These are phyloP conservation scores for Eucalyptus microcorys DNA, from an alignment of 345 rosid species.

Conservation along the genomic window DNA sequence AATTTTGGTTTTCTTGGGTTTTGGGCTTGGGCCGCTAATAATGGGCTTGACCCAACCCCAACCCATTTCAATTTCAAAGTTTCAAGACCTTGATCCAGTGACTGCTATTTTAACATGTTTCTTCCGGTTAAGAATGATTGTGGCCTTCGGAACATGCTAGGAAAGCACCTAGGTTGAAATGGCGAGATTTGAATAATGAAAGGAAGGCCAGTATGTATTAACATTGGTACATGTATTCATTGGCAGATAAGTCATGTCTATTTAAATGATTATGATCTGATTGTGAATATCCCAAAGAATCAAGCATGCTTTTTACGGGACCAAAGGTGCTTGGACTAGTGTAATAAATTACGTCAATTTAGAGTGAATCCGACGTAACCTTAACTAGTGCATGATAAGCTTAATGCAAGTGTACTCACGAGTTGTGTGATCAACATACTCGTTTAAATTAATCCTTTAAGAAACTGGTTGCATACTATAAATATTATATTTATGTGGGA, in stretches of 20 bases:
- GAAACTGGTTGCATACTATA: background rate
- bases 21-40: background rate
- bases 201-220: background rate
- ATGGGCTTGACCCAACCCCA: background rate
- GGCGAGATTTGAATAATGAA: background rate
- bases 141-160: background rate
- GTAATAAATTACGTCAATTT: background rate
- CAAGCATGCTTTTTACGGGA: background rate
- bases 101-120: background rate
- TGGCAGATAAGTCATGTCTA: background rate
- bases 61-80: background rate
- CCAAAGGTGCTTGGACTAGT: background rate
- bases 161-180: background rate
- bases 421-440: background rate
- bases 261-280: background rate
- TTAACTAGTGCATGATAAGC: background rate
- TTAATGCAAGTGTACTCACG: background rate
- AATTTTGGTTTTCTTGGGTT: background rate
- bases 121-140: background rate
- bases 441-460: background rate
- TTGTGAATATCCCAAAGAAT: background rate
- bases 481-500: background rate
- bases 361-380: rapidly evolving
- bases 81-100: background rate
- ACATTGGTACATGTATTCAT: background rate